Evolutionary conservation across 2,329 filamentous ascomycete genomes (phyloP).

Genomic region (Neoscytalidium dimidiatum): DNA sequence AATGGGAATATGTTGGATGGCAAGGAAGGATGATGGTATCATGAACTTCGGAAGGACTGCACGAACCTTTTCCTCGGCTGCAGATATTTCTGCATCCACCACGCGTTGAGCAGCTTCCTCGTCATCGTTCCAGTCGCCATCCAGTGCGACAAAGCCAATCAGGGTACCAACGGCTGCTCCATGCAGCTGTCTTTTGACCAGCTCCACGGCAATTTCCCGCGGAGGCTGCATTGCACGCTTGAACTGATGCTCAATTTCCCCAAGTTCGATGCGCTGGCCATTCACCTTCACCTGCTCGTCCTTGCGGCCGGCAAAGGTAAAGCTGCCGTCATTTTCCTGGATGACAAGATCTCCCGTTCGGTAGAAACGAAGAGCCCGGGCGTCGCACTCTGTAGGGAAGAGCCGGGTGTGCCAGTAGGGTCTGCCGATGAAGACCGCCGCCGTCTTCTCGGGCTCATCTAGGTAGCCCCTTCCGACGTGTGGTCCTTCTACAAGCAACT

Average conservation of each 20-base stretch:
- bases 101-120: conserved; percentile 24
- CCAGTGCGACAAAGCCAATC: conserved; percentile 7
- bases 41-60: background rate
- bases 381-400: conserved; percentile 6
- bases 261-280: conserved; percentile 41
- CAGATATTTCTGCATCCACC: conserved; percentile 19
- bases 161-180: background rate
- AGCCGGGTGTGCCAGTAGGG: conserved; percentile 28
- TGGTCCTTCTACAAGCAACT: conserved; percentile 50
- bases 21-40: background rate
- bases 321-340: conserved; percentile 28
- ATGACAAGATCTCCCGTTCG: conserved; percentile 32
- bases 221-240: conserved; percentile 20
- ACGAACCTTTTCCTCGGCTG: background rate
- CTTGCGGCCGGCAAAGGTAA: conserved; percentile 38
- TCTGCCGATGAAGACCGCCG: conserved; percentile 33
- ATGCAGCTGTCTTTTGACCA: background rate
- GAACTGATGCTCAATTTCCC: conserved; percentile 45
- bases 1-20: background rate
- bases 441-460: conserved; percentile 38
- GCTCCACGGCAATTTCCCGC: background rate
- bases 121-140: background rate
- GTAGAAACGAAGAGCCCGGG: conserved; percentile 25
- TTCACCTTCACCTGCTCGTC: conserved; percentile 40
- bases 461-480: conserved; percentile 44